Percentiles rank a stretch among this genome's conserved stretches.
phyloP scores from a whole-genome alignment of 148 eudicot genomes.

The Limonium bicolor region DNA sequence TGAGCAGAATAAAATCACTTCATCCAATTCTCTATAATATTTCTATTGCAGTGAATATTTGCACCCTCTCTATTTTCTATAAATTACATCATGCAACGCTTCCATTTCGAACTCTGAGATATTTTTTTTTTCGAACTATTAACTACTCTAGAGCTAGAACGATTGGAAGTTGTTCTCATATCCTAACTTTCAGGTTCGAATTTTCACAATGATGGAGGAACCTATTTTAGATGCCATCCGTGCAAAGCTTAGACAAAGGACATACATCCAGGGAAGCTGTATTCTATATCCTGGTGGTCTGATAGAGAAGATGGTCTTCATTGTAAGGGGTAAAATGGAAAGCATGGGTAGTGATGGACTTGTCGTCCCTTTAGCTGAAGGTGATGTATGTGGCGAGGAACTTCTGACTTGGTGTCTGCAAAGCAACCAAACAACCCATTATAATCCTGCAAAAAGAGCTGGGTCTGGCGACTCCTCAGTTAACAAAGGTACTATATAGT shows the following conservation, averaged over 20 bases:
- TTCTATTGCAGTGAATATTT: no score
- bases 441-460: no score
- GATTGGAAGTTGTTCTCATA: neutral
- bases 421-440: no score
- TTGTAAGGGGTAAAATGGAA: slow-evolving; percentile 66
- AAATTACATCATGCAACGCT: no score
- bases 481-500: slow-evolving; percentile 39
- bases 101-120: no score
- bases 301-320: slow-evolving; percentile 67
- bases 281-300: slow-evolving; percentile 41
- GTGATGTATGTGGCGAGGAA: slow-evolving; percentile 70
- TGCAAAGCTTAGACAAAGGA: slow-evolving; percentile 56
- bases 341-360: slow-evolving; percentile 45
- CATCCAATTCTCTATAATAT: no score
- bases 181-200: slow-evolving; percentile 56
- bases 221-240: slow-evolving; percentile 65
- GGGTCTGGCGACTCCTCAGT: slow-evolving; percentile 49
- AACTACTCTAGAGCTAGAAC: no score
- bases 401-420: slow-evolving; percentile 78
- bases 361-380: slow-evolving; percentile 33
- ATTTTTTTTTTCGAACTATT: no score
- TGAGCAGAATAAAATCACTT: no score
- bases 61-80: no score
- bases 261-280: slow-evolving; percentile 51
- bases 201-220: slow-evolving; percentile 51